Evolutionary conservation across 495 filamentous ascomycete genomes (phyloP).

Genomic region (Penicillium roqueforti): DNA sequence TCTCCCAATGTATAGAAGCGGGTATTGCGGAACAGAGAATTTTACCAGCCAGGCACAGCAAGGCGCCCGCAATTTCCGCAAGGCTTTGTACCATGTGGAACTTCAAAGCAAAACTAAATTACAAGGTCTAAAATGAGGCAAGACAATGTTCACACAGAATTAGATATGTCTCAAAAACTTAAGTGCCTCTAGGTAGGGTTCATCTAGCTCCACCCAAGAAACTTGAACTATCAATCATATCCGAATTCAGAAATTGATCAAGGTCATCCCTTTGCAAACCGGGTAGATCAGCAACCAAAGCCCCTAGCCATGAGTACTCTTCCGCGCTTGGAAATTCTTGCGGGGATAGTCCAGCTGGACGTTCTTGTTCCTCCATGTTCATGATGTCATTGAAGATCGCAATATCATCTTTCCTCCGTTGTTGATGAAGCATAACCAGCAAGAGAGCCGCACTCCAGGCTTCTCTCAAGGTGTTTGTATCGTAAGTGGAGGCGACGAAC

Average conservation of each 20-base stretch:
- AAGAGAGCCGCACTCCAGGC: constrained; percentile 44
- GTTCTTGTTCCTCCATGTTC: constrained; percentile 5
- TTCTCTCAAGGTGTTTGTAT: constrained; percentile 44
- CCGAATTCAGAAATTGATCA: constrained; percentile 30
- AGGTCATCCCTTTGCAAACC: constrained; percentile 35
- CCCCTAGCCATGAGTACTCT: constrained; percentile 35
- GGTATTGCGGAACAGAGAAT: background rate
- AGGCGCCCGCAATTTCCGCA: background rate
- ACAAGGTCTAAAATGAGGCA: background rate
- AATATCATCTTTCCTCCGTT: constrained; percentile 32
- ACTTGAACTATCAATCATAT: constrained; percentile 23
- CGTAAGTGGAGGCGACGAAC: constrained; percentile 35
- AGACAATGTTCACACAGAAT: too few relatives aligned
- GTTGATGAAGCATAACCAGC: constrained; percentile 36
- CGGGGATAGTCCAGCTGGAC: constrained; percentile 8
- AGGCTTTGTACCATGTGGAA: background rate
- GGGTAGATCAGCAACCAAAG: constrained; percentile 37
- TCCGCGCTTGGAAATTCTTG: constrained; percentile 20
- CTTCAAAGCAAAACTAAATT: background rate
- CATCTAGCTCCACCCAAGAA: constrained; percentile 8
- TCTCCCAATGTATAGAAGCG: background rate
- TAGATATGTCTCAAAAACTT: background rate
- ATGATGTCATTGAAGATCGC: constrained; percentile 22
- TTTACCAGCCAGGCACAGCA: background rate
- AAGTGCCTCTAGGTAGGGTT: background rate